These are phyloP conservation scores for Halophytophthora batemanensis DNA, from an alignment of 352 stramenopile species.

Conservation along the genomic window DNA sequence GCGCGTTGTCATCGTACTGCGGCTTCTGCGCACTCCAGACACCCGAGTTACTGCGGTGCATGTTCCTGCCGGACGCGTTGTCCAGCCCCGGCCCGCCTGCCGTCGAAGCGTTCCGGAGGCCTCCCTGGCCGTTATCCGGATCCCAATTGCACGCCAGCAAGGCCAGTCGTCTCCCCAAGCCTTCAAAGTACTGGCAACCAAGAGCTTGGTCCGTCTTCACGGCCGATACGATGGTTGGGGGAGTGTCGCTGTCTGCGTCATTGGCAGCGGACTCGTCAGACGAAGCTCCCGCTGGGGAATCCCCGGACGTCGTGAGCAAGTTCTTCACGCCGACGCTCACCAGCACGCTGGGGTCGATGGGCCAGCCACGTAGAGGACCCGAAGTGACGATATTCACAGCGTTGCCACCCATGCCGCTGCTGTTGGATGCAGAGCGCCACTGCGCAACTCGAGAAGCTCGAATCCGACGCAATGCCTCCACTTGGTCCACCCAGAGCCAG, in stretches of 20 bases:
- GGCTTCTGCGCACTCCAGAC: constrained; percentile 65
- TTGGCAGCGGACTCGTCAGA: constrained; percentile 3
- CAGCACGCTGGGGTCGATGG: constrained; percentile 60
- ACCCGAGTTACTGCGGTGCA: constrained; percentile 63
- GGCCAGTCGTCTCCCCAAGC: constrained; percentile 58
- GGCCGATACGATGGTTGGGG: constrained; percentile 34
- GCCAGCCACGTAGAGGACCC: constrained; percentile 65
- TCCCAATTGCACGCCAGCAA: constrained; percentile 84
- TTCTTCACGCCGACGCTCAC: constrained; percentile 66
- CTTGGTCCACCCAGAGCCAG: constrained; percentile 86
- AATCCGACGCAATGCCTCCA: constrained; percentile 66
- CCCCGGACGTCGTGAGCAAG: constrained; percentile 35
- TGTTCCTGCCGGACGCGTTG: constrained; percentile 26
- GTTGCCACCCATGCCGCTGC: constrained; percentile 21
- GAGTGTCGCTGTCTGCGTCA: constrained; percentile 19
- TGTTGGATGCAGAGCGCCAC: constrained; percentile 22
- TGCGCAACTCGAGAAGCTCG: constrained; percentile 56
- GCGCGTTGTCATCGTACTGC: constrained; percentile 48
- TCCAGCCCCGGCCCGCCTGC: constrained; percentile 28
- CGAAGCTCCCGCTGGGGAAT: constrained; percentile 13
- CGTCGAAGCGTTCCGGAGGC: constrained; percentile 11
- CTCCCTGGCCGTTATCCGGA: constrained; percentile 55
- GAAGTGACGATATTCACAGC: constrained; percentile 25
- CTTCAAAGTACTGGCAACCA: constrained; percentile 74
- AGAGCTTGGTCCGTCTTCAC: constrained; percentile 64